phyloP scores from a whole-genome alignment of 78 protist genomes.

The Dictyostelium intermedium region DNA sequence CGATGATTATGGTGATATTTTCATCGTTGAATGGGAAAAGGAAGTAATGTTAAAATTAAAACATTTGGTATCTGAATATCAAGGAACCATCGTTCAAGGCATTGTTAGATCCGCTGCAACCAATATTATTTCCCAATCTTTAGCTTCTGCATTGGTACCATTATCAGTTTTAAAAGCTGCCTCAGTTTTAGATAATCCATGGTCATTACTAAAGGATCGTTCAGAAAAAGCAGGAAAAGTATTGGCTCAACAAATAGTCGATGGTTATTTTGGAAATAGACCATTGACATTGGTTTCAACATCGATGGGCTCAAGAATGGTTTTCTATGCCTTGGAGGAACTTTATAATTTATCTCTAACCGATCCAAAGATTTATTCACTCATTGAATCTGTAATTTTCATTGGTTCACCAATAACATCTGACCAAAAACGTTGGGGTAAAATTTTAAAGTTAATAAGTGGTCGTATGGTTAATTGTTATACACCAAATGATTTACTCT shows the following conservation, averaged over 20 bases:
- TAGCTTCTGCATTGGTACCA: constrained; percentile 51
- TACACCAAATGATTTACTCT: constrained; percentile 22
- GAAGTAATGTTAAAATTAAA: constrained; percentile 25
- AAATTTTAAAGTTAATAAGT: not conserved
- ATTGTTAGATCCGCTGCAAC: constrained; percentile 63
- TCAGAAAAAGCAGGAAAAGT: constrained; percentile 66
- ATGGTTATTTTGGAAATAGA: constrained; percentile 57
- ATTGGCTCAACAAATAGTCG: constrained; percentile 54
- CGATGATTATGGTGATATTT: constrained; percentile 71
- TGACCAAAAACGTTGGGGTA: constrained; percentile 45
- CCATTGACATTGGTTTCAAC: constrained; percentile 61
- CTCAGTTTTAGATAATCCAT: constrained; percentile 57
- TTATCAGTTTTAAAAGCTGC: constrained; percentile 50
- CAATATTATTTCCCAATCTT: constrained; percentile 48
- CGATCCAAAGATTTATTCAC: constrained; percentile 16
- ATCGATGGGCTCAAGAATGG: constrained; percentile 50
- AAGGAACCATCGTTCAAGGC: constrained; percentile 21
- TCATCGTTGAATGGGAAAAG: constrained; percentile 42
- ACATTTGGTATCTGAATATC: constrained; percentile 28
- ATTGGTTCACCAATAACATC: constrained; percentile 54
- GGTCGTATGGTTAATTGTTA: constrained; percentile 58
- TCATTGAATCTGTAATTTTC: constrained; percentile 41
- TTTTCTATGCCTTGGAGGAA: constrained; percentile 56
- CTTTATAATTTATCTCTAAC: not conserved
- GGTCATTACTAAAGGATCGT: constrained; percentile 66